These are phyloP conservation scores for Colletotrichum incanum DNA, from an alignment of 2,329 filamentous ascomycete genomes.

Conservation along the genomic window DNA sequence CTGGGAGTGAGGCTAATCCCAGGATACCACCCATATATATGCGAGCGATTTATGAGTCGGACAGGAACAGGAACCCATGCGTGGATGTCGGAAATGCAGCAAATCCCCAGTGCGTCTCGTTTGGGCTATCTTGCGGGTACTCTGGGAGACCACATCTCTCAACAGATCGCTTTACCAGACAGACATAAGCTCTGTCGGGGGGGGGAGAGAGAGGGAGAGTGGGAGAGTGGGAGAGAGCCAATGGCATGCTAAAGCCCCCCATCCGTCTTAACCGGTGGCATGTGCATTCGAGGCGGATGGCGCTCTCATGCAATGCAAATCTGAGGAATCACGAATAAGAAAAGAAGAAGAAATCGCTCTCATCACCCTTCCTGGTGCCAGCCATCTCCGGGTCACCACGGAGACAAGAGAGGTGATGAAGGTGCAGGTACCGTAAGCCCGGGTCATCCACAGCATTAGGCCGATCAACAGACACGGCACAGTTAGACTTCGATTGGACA, in stretches of 20 bases:
- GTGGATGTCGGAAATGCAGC: background rate
- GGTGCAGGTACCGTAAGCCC: conserved; percentile 16
- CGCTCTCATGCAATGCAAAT: background rate
- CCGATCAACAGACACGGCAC: background rate
- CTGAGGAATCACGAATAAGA: background rate
- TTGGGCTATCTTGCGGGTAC: background rate
- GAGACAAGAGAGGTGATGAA: background rate
- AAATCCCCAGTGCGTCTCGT: background rate
- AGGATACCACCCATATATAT: background rate
- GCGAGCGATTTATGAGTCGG: background rate
- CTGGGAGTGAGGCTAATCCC: background rate
- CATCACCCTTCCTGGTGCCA: background rate
- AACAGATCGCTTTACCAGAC: background rate
- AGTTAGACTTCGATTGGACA: conserved; percentile 15
- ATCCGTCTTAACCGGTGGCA: background rate
- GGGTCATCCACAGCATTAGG: conserved; percentile 20
- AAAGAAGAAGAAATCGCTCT: background rate
- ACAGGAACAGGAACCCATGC: conserved; percentile 14
- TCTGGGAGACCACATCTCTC: background rate
- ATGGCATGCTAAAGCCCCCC: background rate
- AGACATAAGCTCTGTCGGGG: no score
- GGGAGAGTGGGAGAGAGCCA: background rate
- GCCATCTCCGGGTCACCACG: background rate
- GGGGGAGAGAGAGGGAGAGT: no score
- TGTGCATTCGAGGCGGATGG: background rate